Evolutionary conservation across 306 rosid genomes (phyloP).

Genomic region (Cotoneaster glaucophyllus): DNA sequence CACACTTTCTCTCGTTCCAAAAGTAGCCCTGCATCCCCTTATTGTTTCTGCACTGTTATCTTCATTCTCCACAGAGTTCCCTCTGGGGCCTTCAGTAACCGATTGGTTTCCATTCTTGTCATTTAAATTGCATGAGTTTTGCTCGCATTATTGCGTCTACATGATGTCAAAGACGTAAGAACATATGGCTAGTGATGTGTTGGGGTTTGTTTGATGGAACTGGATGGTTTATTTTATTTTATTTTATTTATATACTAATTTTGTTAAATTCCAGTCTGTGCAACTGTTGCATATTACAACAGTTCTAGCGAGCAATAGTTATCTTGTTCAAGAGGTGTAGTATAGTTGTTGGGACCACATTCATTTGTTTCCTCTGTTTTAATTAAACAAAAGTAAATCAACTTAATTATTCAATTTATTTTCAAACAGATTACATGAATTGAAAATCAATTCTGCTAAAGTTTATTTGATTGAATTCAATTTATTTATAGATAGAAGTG

Average conservation of each 20-base stretch:
- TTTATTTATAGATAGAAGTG: not conserved
- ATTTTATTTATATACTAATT: no score
- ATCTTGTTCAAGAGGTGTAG: not conserved
- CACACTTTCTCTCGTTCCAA: not conserved
- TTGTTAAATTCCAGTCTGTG: not conserved
- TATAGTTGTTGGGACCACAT: not conserved
- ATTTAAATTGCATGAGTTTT: not conserved
- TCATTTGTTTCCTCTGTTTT: not conserved
- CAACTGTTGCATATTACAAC: not conserved
- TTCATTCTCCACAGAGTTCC: not conserved
- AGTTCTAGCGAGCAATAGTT: not conserved
- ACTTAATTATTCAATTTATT: not conserved
- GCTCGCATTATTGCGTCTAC: not conserved
- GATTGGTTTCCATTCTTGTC: not conserved
- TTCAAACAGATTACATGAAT: not conserved
- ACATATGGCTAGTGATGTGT: not conserved
- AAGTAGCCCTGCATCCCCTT: not conserved
- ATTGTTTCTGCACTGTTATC: not conserved
- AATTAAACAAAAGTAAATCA: not conserved
- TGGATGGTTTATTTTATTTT: no score
- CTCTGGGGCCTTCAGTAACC: not conserved
- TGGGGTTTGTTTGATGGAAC: no score
- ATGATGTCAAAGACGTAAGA: not conserved
- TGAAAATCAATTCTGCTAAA: not conserved
- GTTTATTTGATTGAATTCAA: not conserved